phyloP scores from a whole-genome alignment of 441 rosid species.

The Bocquillonia castaneifolia region DNA sequence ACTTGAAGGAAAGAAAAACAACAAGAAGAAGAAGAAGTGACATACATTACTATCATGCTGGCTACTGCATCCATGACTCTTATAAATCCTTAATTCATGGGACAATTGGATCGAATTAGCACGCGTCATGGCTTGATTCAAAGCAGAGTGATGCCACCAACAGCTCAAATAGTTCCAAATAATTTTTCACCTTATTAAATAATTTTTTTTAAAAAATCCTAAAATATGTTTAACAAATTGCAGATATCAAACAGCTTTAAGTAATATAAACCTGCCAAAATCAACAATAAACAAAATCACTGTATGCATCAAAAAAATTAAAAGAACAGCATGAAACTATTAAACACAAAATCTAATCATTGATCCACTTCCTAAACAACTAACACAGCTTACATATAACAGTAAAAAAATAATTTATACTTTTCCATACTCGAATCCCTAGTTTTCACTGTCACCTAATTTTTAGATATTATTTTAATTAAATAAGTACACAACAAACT shows the following conservation, averaged over 20 bases:
- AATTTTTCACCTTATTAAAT: background rate
- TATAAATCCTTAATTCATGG: constrained; percentile 43
- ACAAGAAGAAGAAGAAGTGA: constrained; percentile 1
- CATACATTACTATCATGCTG: constrained; percentile 44
- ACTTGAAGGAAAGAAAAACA: too few species aligned
- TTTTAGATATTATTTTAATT: too few species aligned
- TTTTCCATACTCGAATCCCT: constrained; percentile 7
- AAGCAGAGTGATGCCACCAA: constrained; percentile 24
- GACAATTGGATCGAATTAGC: constrained; percentile 48
- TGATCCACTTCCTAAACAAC: constrained; percentile 2
- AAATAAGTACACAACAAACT: background rate
- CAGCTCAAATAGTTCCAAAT: constrained; percentile 16
- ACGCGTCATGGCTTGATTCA: constrained; percentile 41
- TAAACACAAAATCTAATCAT: too few species aligned
- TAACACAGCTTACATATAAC: background rate
- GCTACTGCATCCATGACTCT: constrained; percentile 36
- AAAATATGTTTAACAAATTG: background rate
- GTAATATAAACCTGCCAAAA: background rate
- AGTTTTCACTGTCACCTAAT: too few species aligned
- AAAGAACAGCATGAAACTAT: too few species aligned
- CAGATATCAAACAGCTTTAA: background rate
- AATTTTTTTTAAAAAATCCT: too few species aligned
- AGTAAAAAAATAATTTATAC: too few species aligned
- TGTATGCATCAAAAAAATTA: too few species aligned
- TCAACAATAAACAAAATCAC: background rate